Base-by-base conservation (phyloP, 106 monocot genomes). In the Dendrobium chrysotoxum region DNA sequence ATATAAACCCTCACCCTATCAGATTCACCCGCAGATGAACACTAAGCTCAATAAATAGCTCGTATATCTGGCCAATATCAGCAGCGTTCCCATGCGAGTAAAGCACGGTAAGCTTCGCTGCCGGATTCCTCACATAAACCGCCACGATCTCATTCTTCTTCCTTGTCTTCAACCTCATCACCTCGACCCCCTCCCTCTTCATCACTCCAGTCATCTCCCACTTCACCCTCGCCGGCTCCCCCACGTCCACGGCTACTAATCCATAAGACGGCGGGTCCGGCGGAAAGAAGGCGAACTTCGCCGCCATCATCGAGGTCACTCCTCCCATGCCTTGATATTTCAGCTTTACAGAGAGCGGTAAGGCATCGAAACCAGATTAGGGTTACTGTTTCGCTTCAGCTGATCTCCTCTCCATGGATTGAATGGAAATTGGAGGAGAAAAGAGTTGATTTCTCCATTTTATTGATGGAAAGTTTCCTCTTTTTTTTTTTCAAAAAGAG, bases 51-150 rank as follows among this genome's bases (percentile, higher is more conserved):
- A 79, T 18, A 82, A 92, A 89, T 41, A 92, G 89, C 81, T 92
- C 91, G 40, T 84, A 87, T 86, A 92, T 87, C 87, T 92, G 91
- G 1, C 91, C 91, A 16, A 92, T 46, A 74, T 92, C 91, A 2
- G 91, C 91, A 2, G 91, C 91, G 80, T 92, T 92, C 20, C 91
- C 91, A 31, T 92, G 91, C 23, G 91, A 92, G 57, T 92, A 92
- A 13, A 92, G 85, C 77, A 92, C 28, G 2, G 91, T 92, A 23
- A 92, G 83, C 68, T 79, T 85, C 53, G 91, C 91, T 15, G 68
- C 44, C 2, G 89, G 85, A 66, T 87, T 81, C 72, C 64, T 70
- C 23, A 89, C 83, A 39, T 81, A 82, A 85, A 92, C 78, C 17
- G 83, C 83, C 40, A 92, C 87, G 73, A 92, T 89, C 81, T 81